Evolutionary conservation across 2,329 filamentous ascomycete genomes (phyloP).

Genomic region (Pestalotiopsis sp.): DNA sequence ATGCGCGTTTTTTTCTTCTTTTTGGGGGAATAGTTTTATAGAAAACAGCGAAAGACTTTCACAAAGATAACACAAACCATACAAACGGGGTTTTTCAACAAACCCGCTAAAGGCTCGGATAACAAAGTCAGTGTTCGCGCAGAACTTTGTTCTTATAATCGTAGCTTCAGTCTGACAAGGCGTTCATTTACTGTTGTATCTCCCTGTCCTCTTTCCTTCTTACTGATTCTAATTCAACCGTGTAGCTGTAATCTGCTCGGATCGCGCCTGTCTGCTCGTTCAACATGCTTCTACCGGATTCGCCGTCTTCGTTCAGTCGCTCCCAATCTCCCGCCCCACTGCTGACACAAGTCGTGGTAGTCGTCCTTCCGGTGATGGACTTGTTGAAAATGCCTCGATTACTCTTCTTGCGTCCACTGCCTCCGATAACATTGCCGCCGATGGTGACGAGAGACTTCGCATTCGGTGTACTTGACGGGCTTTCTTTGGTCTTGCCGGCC

Average conservation of each 20-base stretch:
- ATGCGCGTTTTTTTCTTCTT: too few species aligned
- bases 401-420: not conserved
- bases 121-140: too few species aligned
- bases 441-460: conserved; percentile 15
- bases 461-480: not conserved
- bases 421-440: conserved; percentile 7
- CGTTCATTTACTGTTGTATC: not conserved
- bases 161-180: too few species aligned
- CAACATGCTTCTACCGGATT: conserved; percentile 1
- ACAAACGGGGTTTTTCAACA: too few species aligned
- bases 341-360: conserved; percentile 14
- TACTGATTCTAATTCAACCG: conserved; percentile 15
- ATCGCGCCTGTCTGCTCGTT: conserved; percentile 7
- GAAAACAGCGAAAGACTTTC: too few species aligned
- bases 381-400: conserved; percentile 14
- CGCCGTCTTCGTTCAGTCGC: conserved; percentile 6
- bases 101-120: too few species aligned
- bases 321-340: conserved; percentile 19
- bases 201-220: not conserved
- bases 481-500: not conserved
- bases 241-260: conserved; percentile 16
- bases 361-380: conserved; percentile 16
- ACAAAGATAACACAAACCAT: too few species aligned
- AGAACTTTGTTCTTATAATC: too few species aligned
- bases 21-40: too few species aligned